Conservation (phyloP, 805 yeast genomes). For the Komagataella kurtzmanii region DNA sequence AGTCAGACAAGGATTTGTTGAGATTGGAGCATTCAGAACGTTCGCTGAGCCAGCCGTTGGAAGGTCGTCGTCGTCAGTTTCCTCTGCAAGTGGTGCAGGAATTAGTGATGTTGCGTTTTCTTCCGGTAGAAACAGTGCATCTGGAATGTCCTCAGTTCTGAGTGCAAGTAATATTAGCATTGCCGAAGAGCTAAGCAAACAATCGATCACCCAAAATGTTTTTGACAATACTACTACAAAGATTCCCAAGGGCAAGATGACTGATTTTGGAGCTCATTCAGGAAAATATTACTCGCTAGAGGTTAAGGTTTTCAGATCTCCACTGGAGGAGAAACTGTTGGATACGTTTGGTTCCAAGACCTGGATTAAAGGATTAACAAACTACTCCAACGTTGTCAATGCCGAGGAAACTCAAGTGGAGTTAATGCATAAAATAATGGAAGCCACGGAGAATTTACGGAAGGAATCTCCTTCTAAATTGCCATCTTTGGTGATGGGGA, state of each 20-base stretch:
- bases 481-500: neutral
- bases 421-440: neutral
- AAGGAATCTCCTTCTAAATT: neutral
- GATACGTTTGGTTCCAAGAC: neutral
- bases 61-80: neutral
- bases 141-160: neutral
- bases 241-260: slow-evolving; percentile 36
- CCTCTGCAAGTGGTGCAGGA: neutral
- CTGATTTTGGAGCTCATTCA: slow-evolving; percentile 62
- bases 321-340: slow-evolving; percentile 33
- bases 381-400: neutral
- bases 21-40: slow-evolving; percentile 84
- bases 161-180: slow-evolving; percentile 1
- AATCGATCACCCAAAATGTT: neutral
- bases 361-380: neutral
- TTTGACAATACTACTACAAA: slow-evolving; percentile 3
- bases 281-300: slow-evolving; percentile 55
- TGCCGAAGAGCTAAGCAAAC: slow-evolving; percentile 2
- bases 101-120: neutral
- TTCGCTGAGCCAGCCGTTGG: slow-evolving; percentile 12
- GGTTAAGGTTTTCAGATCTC: slow-evolving; percentile 43
- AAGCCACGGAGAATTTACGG: neutral
- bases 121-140: neutral
- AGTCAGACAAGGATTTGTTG: slow-evolving; percentile 46
- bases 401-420: neutral